Base-by-base conservation (phyloP, 257 asterid species). In the Solanum sitiens region DNA sequence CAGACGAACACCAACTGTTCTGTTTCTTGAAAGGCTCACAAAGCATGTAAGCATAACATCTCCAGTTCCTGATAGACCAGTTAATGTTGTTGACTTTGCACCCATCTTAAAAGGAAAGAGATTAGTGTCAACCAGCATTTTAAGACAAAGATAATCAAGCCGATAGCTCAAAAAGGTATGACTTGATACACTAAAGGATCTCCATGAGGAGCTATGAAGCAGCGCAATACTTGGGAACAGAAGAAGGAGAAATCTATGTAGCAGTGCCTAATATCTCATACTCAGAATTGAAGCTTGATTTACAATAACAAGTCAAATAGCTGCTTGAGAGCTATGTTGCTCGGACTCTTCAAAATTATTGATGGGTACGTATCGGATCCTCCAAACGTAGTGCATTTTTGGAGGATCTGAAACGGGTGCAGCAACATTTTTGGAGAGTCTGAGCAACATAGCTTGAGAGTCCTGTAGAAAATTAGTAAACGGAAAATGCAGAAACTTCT, bases 41-140 rank as follows among this genome's bases (percentile, higher is more conserved):
- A 96, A 96, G 87, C 99, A 96, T 59, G 99, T 96, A 87, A 96
- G 99, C 99, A 96, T 96, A 86, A 96, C 94, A 91, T 96, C 99
- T 77, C 99, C 99, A 13, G 93, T 92, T 84, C 98, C 99, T 68
- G 99, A 94, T 88, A 96, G 91, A 75, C 99, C 99, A 25, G 98
- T 93, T 87, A 96, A 83, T 32, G 99, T 96, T 23, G 99, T 95
- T 37, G 98, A 93, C 83, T 96, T 96, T 44, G 94, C 99, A 79
- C 99, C 99, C 99, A 96, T 96, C 98, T 96, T 94, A 88, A 91
- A 77, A 53, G 80, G 87, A 87, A 89, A 87, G 32, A n/a, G 18
- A 87, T 67, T 72, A 87, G 68, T 86, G 82, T 87, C 83, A 87
- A 67, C 45, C 87, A 79, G 71, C 71, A 87, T 23, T 59, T 45